Evolutionary conservation across 2,329 filamentous ascomycete genomes (phyloP), one percentile per base, ranked within the genome.

Genomic region (Polytolypa hystricis): DNA sequence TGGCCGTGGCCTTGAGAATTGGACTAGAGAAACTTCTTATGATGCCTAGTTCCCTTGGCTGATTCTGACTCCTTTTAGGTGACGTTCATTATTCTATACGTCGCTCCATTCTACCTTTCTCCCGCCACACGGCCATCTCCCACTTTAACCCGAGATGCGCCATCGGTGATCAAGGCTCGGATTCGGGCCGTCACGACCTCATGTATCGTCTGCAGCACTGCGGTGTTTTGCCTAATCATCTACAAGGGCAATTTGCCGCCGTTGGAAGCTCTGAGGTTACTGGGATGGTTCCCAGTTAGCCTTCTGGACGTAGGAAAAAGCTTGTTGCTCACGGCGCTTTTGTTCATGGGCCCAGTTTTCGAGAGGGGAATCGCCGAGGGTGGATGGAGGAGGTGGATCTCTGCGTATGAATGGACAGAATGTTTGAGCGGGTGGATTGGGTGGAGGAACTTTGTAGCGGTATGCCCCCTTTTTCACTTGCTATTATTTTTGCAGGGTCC

Each of bases 51-150:
- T n/a, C n/a, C n/a, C n/a, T n/a, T n/a, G n/a, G n/a, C n/a, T n/a
- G n/a, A n/a, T n/a, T n/a, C n/a, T n/a, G n/a, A n/a, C n/a, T n/a
- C n/a, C n/a, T 19, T 10, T 5, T 17, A 32, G 33, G 33, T 35
- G 14, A 11, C 79, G 43, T 93, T 93, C 62, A 93, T 85, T n/a
- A 59, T 86, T 48, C 64, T 85, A 64, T 98, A 96, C 64, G 84
- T 98, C 50, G 66, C 83, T 3, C 89, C 91, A 16, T 85, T 96
- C 61, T 95, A 98, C 66, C 69, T 89, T 44, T 91, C 81, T 14
- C 61, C 76, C 3, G 71, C 76, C 14, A 93, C 89, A 4, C 77
- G 87, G 35, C 86, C 87, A 5, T 91, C 84, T 5, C 72, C 76
- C 17, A 75, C 71, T 37, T 73, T 93, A 18, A 84, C 83, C 42